A percentile compares a stretch with the other conserved stretches of the same genome.
These are phyloP conservation scores for Talaromyces sp. DNA, from an alignment of 2,329 filamentous ascomycete genomes.

Conservation along the genomic window DNA sequence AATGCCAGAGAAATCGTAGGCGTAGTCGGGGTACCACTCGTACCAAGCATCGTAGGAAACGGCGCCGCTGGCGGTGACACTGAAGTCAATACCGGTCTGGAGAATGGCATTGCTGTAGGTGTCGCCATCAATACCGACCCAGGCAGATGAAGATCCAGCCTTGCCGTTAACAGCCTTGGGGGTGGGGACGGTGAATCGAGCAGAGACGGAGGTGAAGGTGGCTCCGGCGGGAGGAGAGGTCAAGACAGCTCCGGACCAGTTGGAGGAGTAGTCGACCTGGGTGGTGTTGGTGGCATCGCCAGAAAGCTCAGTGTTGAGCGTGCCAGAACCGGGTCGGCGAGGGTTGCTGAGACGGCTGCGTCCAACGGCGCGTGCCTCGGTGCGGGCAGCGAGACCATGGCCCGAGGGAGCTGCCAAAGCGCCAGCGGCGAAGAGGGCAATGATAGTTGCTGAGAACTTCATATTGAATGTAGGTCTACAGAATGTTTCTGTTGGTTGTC, in stretches of 20 bases:
- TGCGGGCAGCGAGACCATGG: constrained; percentile 10
- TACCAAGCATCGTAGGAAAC: constrained; percentile 57
- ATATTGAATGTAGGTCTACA: not conserved
- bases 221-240: constrained; percentile 39
- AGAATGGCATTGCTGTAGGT: constrained; percentile 54
- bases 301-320: not conserved
- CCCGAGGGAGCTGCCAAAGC: constrained; percentile 7
- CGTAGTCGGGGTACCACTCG: constrained; percentile 59
- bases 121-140: constrained; percentile 62
- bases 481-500: not conserved
- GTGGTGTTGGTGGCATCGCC: not conserved
- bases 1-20: constrained; percentile 51
- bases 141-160: constrained; percentile 48
- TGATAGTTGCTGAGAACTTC: constrained; percentile 6
- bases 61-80: constrained; percentile 36
- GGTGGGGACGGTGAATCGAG: constrained; percentile 51
- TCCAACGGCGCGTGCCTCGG: constrained; percentile 8
- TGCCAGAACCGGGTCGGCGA: not conserved
- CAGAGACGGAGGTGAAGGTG: constrained; percentile 45
- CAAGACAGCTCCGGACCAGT: constrained; percentile 60
- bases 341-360: constrained; percentile 6
- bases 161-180: constrained; percentile 36
- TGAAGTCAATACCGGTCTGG: constrained; percentile 58
- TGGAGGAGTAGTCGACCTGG: constrained; percentile 46
- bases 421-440: not conserved